Evolutionary conservation across 768 basidiomycete genomes (phyloP).

Genomic region (Filobasidium wieringae): DNA sequence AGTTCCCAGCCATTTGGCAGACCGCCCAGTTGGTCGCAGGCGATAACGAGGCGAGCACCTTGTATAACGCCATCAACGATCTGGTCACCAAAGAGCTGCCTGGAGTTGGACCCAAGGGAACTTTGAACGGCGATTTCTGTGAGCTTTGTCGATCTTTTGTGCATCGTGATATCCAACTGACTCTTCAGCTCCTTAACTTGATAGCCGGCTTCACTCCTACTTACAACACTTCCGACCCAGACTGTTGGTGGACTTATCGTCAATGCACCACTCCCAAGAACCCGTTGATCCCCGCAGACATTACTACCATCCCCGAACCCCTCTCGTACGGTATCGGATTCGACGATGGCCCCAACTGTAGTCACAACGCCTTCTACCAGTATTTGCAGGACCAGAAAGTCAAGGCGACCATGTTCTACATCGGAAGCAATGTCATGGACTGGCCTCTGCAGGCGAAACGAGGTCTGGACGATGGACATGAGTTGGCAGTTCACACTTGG

Average conservation of each 20-base stretch:
- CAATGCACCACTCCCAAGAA: constrained; percentile 24
- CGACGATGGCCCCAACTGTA: constrained; percentile 41
- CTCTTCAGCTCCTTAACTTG: not conserved
- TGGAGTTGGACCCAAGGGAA: constrained; percentile 30
- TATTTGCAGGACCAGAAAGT: constrained; percentile 34
- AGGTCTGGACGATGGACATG: constrained; percentile 35
- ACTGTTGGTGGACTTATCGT: constrained; percentile 40
- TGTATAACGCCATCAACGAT: constrained; percentile 33
- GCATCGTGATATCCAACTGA: not conserved
- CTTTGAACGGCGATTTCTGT: constrained; percentile 31
- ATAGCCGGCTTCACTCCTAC: constrained; percentile 17
- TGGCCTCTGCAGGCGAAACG: constrained; percentile 41
- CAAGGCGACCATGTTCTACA: constrained; percentile 41
- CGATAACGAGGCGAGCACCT: constrained; percentile 28
- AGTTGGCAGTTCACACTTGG: constrained; percentile 36
- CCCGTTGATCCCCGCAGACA: constrained; percentile 29
- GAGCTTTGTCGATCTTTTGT: too few relatives aligned
- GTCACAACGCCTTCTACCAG: constrained; percentile 41
- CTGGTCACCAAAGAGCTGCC: constrained; percentile 29
- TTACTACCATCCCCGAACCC: constrained; percentile 34
- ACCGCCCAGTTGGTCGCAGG: constrained; percentile 28
- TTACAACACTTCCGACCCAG: constrained; percentile 31
- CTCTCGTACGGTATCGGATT: constrained; percentile 37
- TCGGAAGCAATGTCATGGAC: constrained; percentile 42
- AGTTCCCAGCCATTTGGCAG: constrained; percentile 32